Evolutionary conservation across 2,329 filamentous ascomycete species (phyloP).

Genomic region (Cercospora zeina): DNA sequence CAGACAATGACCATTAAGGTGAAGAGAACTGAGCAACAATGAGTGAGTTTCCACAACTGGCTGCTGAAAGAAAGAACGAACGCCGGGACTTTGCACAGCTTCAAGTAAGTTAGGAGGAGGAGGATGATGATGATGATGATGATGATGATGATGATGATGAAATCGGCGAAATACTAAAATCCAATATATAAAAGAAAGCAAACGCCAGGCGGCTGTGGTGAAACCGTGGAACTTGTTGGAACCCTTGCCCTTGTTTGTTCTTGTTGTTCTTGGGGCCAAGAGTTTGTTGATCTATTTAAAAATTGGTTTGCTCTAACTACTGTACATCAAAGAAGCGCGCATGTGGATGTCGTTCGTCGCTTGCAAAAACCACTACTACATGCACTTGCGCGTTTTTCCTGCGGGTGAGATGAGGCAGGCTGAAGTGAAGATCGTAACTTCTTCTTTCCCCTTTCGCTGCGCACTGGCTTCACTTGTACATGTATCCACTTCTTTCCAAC

Average conservation of each 20-base stretch:
- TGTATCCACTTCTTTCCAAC: not conserved
- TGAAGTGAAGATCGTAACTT: not conserved
- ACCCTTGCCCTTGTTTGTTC: not conserved
- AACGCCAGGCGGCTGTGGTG: not conserved
- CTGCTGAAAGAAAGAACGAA: not conserved
- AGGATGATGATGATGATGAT: no score
- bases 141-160: no score
- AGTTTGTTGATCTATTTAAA: not conserved
- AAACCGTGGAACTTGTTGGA: slow-evolving; percentile 2
- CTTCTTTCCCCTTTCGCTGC: not conserved
- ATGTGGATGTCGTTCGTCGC: no score
- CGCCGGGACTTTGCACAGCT: not conserved
- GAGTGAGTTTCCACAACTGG: slow-evolving; percentile 26
- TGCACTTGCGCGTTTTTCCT: not conserved
- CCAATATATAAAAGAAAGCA: no score
- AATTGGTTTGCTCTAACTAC: not conserved
- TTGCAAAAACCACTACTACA: not conserved
- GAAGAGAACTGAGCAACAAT: slow-evolving; percentile 27
- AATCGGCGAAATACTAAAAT: no score
- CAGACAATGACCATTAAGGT: slow-evolving; percentile 27
- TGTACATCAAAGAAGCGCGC: no score
- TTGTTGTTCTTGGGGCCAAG: slow-evolving; percentile 2
- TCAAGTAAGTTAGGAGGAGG: not conserved
- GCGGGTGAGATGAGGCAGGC: not conserved
- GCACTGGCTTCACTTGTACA: no score